Percentiles rank a stretch among this genome's conserved stretches.
These are phyloP conservation scores for Blastocystis sp. DNA, from an alignment of 352 stramenopile genomes.

Conservation along the genomic window DNA sequence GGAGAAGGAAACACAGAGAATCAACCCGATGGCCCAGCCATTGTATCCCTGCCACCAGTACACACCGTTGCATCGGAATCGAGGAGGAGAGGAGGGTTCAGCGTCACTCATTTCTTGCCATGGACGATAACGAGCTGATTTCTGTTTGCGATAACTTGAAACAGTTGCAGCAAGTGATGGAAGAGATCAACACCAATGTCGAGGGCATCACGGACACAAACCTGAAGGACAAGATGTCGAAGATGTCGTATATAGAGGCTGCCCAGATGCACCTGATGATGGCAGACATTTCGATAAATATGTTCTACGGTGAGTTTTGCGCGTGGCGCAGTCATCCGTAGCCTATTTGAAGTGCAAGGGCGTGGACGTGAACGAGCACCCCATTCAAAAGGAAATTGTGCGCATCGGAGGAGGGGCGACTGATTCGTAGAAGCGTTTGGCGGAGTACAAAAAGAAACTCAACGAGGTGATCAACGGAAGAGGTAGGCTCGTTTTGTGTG, in stretches of 20 bases:
- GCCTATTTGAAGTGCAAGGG: slow-evolving; percentile 62
- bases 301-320: slow-evolving; percentile 48
- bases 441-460: slow-evolving; percentile 62
- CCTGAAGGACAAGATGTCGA: slow-evolving; percentile 61
- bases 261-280: slow-evolving; percentile 66
- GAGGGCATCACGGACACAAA: slow-evolving; percentile 56
- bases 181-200: slow-evolving; percentile 19
- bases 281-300: slow-evolving; percentile 66
- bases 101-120: not conserved
- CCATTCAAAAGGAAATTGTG: slow-evolving; percentile 65
- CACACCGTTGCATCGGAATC: no score
- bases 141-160: slow-evolving; percentile 66
- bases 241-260: slow-evolving; percentile 62
- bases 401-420: not conserved
- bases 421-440: slow-evolving; percentile 47
- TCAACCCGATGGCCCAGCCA: no score
- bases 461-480: slow-evolving; percentile 55
- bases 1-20: no score
- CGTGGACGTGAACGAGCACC: slow-evolving; percentile 50
- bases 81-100: not conserved
- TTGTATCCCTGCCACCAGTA: no score
- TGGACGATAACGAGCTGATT: slow-evolving; percentile 68
- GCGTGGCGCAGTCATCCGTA: not conserved
- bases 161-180: slow-evolving; percentile 63
- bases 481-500: not conserved